Conservation (phyloP, 352 stramenopile genomes). For the Pythium apleroticum region DNA sequence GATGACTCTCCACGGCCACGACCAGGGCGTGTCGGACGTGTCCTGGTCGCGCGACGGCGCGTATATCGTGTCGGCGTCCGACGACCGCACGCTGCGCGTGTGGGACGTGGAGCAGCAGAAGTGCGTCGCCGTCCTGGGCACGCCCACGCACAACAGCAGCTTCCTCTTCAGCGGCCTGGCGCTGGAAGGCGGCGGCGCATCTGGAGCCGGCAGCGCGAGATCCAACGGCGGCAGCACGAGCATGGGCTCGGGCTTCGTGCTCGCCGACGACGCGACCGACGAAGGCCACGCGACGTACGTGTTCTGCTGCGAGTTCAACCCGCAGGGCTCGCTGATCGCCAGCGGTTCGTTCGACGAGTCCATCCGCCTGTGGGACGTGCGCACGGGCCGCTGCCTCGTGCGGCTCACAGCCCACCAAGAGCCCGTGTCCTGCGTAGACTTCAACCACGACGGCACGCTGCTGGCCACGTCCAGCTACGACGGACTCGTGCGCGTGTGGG, state of each 20-base stretch:
- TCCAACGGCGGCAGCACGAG: slow-evolving; percentile 4
- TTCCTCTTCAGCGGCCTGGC: slow-evolving; percentile 33
- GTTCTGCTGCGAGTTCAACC: slow-evolving; percentile 95
- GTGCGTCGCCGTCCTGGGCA: slow-evolving; percentile 67
- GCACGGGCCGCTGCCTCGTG: slow-evolving; percentile 85
- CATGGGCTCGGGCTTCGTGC: not conserved
- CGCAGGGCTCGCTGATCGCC: slow-evolving; percentile 90
- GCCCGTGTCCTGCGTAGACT: slow-evolving; percentile 93
- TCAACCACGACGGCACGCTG: slow-evolving; percentile 94
- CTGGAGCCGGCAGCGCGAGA: slow-evolving; percentile 1
- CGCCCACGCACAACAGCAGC: slow-evolving; percentile 35
- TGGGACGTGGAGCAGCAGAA: slow-evolving; percentile 93
- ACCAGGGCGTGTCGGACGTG: slow-evolving; percentile 93
- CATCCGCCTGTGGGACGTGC: slow-evolving; percentile 96
- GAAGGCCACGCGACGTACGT: slow-evolving; percentile 93
- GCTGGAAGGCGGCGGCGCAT: slow-evolving; percentile 19
- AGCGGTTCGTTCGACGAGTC: slow-evolving; percentile 94
- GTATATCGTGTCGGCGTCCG: slow-evolving; percentile 92
- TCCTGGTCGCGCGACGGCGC: slow-evolving; percentile 85
- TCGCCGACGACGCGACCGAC: slow-evolving; percentile 17
- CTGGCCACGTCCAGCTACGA: slow-evolving; percentile 85
- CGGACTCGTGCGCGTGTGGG: slow-evolving; percentile 92
- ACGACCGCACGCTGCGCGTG: slow-evolving; percentile 94
- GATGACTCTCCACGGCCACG: slow-evolving; percentile 81
- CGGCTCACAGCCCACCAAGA: slow-evolving; percentile 94